Evolutionary conservation across 192 early-diverging fungal species (phyloP), one percentile per base, ranked within the genome.

Genomic region (Coemansia sp.): DNA sequence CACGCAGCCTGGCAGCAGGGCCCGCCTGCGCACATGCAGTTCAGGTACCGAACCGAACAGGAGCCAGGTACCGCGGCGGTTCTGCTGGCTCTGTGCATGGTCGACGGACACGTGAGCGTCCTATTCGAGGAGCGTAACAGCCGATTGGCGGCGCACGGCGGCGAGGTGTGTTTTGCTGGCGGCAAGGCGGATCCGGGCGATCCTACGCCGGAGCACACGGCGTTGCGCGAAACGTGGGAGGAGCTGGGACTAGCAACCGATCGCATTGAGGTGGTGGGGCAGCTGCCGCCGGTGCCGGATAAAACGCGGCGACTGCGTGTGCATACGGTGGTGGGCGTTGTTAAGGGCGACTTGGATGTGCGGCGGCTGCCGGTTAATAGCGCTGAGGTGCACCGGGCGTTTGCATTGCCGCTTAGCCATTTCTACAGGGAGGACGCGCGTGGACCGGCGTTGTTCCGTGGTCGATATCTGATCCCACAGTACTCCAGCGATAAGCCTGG

Each of bases 131-230:
- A 94, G 37, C 88, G 95, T 18, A 85, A 85, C 43, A 66, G 70
- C 3, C 73, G 77, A 36, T 83, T 97, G 74, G 72, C 88, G 39
- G 74, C 87, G 35, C 95, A 97, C 70, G 81, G 78, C 32, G 94
- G 94, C 8, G 93, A 95, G 73, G 88, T 90, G 41, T 92, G 91
- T 52, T 91, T 93, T 73, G 88, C 91, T 4, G 91, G 91, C 14
- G 91, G 91, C n/a, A 91, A 89, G 72, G 81, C 78, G 38, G 93
- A 94, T 54, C 62, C 69, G 0, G 59, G 60, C 17, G 95, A 94
- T 70, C 28, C 57, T 1, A 83, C 88, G 4, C 62, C 86, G 9
- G 73, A 85, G 38, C 79, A 71, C 22, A 90, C 95, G 5, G 92
- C 93, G 22, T 66, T 97, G 33, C 85, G 95, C 14, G 95, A 95